phyloP scores from a whole-genome alignment of 2,329 filamentous ascomycete species.

The Colletotrichum echinochloae region DNA sequence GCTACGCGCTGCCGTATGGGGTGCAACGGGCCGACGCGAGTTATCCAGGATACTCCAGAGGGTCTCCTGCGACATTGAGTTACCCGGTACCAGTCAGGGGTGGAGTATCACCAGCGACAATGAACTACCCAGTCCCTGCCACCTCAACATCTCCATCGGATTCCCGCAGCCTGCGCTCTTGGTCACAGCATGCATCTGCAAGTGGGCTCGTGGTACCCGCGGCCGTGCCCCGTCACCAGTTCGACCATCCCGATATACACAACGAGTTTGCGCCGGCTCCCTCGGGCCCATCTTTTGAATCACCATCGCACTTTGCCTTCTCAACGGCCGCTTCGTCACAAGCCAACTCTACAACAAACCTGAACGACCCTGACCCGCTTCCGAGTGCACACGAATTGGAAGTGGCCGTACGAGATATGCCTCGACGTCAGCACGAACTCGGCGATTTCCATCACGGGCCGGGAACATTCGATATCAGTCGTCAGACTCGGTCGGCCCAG shows the following conservation, averaged over 20 bases:
- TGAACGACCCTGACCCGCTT: slow-evolving; percentile 29
- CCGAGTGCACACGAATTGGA: slow-evolving; percentile 35
- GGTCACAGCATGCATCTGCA: slow-evolving; percentile 6
- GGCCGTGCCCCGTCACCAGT: slow-evolving; percentile 27
- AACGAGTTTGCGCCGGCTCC: slow-evolving; percentile 32
- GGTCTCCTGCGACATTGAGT: slow-evolving; percentile 6
- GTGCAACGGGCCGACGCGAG: slow-evolving; percentile 2
- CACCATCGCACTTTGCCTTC: slow-evolving; percentile 4
- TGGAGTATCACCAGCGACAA: neutral
- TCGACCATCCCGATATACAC: slow-evolving; percentile 25
- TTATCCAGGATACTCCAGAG: neutral
- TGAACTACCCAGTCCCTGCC: slow-evolving; percentile 4
- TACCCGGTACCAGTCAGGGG: slow-evolving; percentile 7
- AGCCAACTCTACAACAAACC: slow-evolving; percentile 32
- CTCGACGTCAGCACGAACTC: slow-evolving; percentile 35
- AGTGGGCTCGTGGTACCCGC: slow-evolving; percentile 5
- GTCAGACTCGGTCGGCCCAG: neutral
- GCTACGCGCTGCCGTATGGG: slow-evolving; percentile 19
- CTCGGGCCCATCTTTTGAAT: slow-evolving; percentile 12
- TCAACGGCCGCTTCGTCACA: slow-evolving; percentile 15
- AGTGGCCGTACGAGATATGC: slow-evolving; percentile 31
- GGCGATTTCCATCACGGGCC: slow-evolving; percentile 37
- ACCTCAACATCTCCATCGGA: neutral
- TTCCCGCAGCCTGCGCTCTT: slow-evolving; percentile 2
- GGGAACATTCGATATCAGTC: slow-evolving; percentile 2